Percentiles rank a stretch among this genome's conserved stretches.
Evolutionary conservation across 257 asterid genomes (phyloP).

Genomic region (Linderniella brevidens): DNA sequence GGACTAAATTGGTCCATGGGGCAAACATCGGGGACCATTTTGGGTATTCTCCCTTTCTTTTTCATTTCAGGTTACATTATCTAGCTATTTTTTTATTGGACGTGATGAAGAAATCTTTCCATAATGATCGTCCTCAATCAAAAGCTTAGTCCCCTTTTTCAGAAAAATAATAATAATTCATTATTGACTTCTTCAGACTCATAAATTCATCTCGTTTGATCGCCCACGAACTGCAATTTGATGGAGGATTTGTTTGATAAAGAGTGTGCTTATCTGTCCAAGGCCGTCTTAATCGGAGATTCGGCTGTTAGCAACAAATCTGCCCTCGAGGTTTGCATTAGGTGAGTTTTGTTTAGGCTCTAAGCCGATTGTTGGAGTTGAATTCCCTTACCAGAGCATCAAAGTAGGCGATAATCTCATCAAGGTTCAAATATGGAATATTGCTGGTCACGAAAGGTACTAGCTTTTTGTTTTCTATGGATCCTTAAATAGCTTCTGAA

Average conservation of each 20-base stretch:
- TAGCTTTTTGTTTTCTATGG: no score
- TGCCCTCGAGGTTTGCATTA: conserved; percentile 50
- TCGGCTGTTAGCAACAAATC: conserved; percentile 76
- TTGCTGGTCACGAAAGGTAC: conserved; percentile 90
- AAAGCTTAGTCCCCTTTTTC: no score
- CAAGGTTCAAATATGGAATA: conserved; percentile 92
- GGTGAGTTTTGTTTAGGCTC: conserved; percentile 61
- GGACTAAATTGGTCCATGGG: no score
- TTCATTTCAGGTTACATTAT: no score
- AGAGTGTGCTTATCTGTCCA: conserved; percentile 79
- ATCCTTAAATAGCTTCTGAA: no score
- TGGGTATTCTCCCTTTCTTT: no score
- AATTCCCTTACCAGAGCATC: conserved; percentile 60
- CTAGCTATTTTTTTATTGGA: no score
- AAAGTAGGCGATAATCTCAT: conserved; percentile 52
- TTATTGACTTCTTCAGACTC: background rate
- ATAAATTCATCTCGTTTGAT: background rate
- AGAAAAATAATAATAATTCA: no score
- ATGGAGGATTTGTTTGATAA: conserved; percentile 56
- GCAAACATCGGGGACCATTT: no score
- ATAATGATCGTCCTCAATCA: no score
- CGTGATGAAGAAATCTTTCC: no score
- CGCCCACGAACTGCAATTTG: no score
- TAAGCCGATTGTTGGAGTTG: conserved; percentile 80
- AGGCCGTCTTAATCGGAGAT: conserved; percentile 71